Evolutionary conservation across 768 basidiomycete species (phyloP).

Genomic region (Holtermannia corniformis): DNA sequence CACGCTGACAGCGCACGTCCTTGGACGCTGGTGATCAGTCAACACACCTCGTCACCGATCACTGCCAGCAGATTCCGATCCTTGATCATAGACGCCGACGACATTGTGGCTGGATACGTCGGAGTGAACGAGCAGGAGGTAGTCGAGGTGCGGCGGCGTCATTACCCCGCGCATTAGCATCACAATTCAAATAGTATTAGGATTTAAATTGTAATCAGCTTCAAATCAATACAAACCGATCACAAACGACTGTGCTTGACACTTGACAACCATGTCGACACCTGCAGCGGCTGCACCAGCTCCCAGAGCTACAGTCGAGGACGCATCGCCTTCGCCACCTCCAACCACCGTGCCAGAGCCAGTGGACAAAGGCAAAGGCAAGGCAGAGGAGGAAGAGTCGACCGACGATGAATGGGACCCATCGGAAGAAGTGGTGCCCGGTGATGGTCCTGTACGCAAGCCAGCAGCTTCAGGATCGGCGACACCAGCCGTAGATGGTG

Average conservation of each 20-base stretch:
- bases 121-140: no score
- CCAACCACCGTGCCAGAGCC: constrained; percentile 7
- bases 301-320: constrained; percentile 6
- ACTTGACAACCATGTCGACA: neutral
- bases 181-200: neutral
- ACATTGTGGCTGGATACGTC: no score
- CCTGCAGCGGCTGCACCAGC: neutral
- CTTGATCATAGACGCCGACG: constrained; percentile 28
- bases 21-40: neutral
- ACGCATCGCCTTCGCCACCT: constrained; percentile 16
- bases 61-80: constrained; percentile 81
- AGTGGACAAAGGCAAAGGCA: constrained; percentile 2
- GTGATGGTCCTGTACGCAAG: constrained; percentile 7
- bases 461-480: constrained; percentile 12
- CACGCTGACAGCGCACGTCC: neutral
- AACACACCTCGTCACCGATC: constrained; percentile 86
- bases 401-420: constrained; percentile 27
- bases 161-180: neutral
- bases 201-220: no score
- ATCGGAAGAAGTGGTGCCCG: constrained; percentile 17
- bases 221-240: no score
- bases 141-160: neutral
- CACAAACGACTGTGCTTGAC: neutral
- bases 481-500: constrained; percentile 16
- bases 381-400: constrained; percentile 11